Evolutionary conservation across 768 basidiomycete genomes (phyloP).

Genomic region (Daedaleopsis sinensis): DNA sequence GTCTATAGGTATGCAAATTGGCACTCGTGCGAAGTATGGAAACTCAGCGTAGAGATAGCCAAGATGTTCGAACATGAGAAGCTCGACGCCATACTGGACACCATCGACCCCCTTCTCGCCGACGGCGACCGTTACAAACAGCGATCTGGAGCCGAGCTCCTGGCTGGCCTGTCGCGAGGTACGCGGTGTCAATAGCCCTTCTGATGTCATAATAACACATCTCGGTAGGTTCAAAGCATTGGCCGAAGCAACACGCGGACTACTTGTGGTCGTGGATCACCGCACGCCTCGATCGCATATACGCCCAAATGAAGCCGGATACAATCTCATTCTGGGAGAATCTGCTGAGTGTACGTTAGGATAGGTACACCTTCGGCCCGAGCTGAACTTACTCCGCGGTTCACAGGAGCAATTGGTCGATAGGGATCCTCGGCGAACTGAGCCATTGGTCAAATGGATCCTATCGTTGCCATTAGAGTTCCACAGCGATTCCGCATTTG

Average conservation of each 20-base stretch:
- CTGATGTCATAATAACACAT: conserved; percentile 10
- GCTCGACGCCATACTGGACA: conserved; percentile 54
- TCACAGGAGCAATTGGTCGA: conserved; percentile 49
- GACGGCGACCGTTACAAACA: conserved; percentile 85
- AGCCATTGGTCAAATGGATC: conserved; percentile 77
- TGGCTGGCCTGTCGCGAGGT: conserved; percentile 80
- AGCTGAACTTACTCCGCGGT: not conserved
- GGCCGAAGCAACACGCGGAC: conserved; percentile 57
- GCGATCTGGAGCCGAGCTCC: conserved; percentile 74
- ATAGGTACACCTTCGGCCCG: not conserved
- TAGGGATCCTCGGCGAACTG: conserved; percentile 79
- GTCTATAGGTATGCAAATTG: conserved; percentile 42
- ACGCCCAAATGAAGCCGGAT: conserved; percentile 82
- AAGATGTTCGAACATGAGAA: conserved; percentile 63
- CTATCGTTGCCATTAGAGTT: conserved; percentile 79
- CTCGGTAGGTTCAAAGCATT: conserved; percentile 79
- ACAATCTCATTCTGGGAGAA: conserved; percentile 78
- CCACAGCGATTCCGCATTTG: conserved; percentile 83
- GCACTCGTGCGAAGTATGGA: not conserved
- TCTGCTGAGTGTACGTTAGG: conserved; percentile 53
- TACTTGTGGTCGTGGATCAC: conserved; percentile 76
- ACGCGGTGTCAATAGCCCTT: conserved; percentile 18
- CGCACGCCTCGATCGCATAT: conserved; percentile 61
- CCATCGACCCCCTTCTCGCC: conserved; percentile 61
- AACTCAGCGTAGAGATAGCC: conserved; percentile 42